phyloP scores from a whole-genome alignment of 2,329 filamentous ascomycete genomes.

The Fusarium gaditjirri region DNA sequence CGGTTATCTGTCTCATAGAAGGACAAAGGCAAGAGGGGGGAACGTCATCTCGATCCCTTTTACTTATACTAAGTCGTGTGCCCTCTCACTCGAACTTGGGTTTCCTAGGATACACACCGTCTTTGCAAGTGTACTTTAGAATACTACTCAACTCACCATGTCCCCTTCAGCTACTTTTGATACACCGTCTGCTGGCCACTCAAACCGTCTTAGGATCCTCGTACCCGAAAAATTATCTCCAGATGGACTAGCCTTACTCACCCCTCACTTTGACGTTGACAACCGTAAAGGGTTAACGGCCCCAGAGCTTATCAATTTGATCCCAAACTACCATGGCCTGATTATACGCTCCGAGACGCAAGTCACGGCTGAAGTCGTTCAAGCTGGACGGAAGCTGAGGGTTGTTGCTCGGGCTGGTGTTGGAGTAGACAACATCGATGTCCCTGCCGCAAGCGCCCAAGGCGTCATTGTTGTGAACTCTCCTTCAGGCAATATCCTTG shows the following conservation, averaged over 20 bases:
- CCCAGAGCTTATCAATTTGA: slow-evolving; percentile 72
- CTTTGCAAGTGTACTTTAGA: slow-evolving; percentile 17
- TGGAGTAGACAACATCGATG: slow-evolving; percentile 85
- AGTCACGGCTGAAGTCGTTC: slow-evolving; percentile 75
- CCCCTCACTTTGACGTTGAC: slow-evolving; percentile 75
- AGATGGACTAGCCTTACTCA: slow-evolving; percentile 78
- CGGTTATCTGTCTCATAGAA: slow-evolving; percentile 26
- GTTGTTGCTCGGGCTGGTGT: slow-evolving; percentile 85
- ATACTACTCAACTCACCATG: slow-evolving; percentile 37
- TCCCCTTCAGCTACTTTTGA: slow-evolving; percentile 44
- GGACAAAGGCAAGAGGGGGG: slow-evolving; percentile 25
- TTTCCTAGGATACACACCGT: slow-evolving; percentile 13
- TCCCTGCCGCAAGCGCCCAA: slow-evolving; percentile 74
- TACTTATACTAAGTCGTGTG: slow-evolving; percentile 30
- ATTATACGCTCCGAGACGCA: slow-evolving; percentile 86
- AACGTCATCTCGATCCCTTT: slow-evolving; percentile 30
- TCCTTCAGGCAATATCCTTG: slow-evolving; percentile 82
- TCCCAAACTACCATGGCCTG: slow-evolving; percentile 78
- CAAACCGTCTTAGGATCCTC: slow-evolving; percentile 63
- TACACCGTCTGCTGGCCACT: slow-evolving; percentile 13
- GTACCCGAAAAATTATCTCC: slow-evolving; percentile 83
- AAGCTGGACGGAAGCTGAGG: slow-evolving; percentile 74
- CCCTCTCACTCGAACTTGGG: slow-evolving; percentile 11
- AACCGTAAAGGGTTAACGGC: slow-evolving; percentile 70
- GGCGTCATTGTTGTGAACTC: slow-evolving; percentile 86